phyloP scores from a whole-genome alignment of 805 yeast genomes.

The Kazachstania martiniae region DNA sequence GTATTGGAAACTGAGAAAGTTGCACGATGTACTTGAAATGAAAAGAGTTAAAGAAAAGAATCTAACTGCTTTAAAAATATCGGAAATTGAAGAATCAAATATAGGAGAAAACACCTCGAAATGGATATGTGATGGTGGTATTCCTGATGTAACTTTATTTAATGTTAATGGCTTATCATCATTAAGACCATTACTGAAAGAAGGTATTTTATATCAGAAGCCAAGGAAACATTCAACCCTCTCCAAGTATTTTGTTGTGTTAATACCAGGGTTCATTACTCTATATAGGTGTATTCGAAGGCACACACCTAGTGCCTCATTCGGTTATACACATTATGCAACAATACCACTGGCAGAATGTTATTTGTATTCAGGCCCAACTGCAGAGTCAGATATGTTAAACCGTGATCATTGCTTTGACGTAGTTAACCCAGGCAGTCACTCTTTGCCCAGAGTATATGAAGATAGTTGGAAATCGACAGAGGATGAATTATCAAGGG shows the following conservation, averaged over 20 bases:
- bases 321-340: slow-evolving; percentile 39
- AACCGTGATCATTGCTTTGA: slow-evolving; percentile 36
- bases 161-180: slow-evolving; percentile 49
- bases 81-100: slow-evolving; percentile 47
- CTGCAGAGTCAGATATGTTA: slow-evolving; percentile 48
- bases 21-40: slow-evolving; percentile 32
- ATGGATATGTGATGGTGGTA: slow-evolving; percentile 44
- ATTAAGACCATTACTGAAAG: slow-evolving; percentile 46
- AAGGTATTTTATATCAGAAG: slow-evolving; percentile 63
- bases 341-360: slow-evolving; percentile 56
- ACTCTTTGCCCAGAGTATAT: slow-evolving; percentile 59
- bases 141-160: slow-evolving; percentile 42
- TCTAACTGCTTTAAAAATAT: slow-evolving; percentile 35
- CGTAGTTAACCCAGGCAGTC: slow-evolving; percentile 40
- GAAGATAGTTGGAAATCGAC: slow-evolving; percentile 76
- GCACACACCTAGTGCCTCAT: slow-evolving; percentile 37
- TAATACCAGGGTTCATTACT: slow-evolving; percentile 60
- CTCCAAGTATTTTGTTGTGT: slow-evolving; percentile 45
- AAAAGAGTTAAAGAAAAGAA: slow-evolving; percentile 35
- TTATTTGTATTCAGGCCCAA: slow-evolving; percentile 64
- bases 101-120: slow-evolving; percentile 36
- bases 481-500: slow-evolving; percentile 64
- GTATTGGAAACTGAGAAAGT: slow-evolving; percentile 50
- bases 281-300: slow-evolving; percentile 44
- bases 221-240: slow-evolving; percentile 60